Percentiles rank a stretch among this genome's conserved stretches.
Evolutionary conservation across 2,329 filamentous ascomycete genomes (phyloP).

Genomic region (Biscogniauxia marginata): DNA sequence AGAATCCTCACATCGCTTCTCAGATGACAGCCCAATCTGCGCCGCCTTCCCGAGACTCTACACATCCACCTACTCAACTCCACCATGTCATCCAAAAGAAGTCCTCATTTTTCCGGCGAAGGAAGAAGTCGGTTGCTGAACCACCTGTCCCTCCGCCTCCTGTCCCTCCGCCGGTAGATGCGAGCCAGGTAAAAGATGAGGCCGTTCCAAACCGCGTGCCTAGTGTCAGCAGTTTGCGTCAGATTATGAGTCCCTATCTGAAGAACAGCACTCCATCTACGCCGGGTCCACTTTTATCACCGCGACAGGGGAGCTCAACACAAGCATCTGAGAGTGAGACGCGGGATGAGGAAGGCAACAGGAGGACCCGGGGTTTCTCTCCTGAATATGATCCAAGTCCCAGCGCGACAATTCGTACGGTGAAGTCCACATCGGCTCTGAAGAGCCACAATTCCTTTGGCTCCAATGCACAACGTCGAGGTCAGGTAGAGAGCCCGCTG

Average conservation of each 20-base stretch:
- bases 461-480: constrained; percentile 17
- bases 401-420: constrained; percentile 68
- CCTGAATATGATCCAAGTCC: constrained; percentile 72
- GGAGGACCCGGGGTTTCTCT: constrained; percentile 62
- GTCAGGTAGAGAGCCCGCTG: constrained; percentile 23
- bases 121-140: constrained; percentile 86
- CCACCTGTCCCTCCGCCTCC: constrained; percentile 57
- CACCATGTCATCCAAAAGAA: constrained; percentile 74
- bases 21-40: constrained; percentile 47
- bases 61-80: constrained; percentile 36
- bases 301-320: constrained; percentile 23
- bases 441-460: constrained; percentile 24
- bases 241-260: constrained; percentile 86
- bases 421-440: constrained; percentile 47
- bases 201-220: constrained; percentile 39
- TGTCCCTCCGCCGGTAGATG: constrained; percentile 28
- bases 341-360: constrained; percentile 31
- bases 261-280: constrained; percentile 19
- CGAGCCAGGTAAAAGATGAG: constrained; percentile 23
- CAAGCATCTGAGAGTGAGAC: constrained; percentile 23
- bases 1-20: constrained; percentile 42
- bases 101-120: constrained; percentile 89
- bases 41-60: constrained; percentile 52
- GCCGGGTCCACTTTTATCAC: constrained; percentile 16
- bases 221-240: constrained; percentile 76